phyloP scores from a whole-genome alignment of 805 yeast species.

The Blastobotrys muscicola region DNA sequence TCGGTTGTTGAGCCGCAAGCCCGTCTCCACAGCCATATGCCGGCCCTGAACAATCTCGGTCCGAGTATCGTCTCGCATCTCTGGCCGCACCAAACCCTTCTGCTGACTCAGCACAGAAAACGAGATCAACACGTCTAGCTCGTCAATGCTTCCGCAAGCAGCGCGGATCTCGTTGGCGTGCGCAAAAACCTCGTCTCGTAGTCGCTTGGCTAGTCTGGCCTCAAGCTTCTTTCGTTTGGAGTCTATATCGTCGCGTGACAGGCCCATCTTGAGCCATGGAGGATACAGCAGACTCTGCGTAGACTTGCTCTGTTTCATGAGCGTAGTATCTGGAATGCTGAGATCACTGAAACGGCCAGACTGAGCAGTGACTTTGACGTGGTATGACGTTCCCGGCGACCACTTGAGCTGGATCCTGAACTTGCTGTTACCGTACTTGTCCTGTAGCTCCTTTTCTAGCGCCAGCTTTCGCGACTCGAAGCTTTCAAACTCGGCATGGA shows the following conservation, averaged over 20 bases:
- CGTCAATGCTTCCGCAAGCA: conserved; percentile 46
- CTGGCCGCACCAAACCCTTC: conserved; percentile 56
- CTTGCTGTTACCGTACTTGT: conserved; percentile 4
- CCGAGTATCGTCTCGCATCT: conserved; percentile 38
- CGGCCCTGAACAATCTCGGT: conserved; percentile 57
- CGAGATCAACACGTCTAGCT: conserved; percentile 61
- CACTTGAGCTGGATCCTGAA: conserved; percentile 29
- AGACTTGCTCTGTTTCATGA: conserved; percentile 32
- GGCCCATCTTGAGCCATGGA: conserved; percentile 48
- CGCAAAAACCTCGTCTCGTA: conserved; percentile 39
- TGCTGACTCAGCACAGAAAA: conserved; percentile 69
- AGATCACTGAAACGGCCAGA: too few species aligned
- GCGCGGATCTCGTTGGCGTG: conserved; percentile 39
- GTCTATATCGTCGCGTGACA: conserved; percentile 35
- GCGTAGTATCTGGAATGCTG: too few species aligned
- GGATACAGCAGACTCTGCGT: conserved; percentile 37
- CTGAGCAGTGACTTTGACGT: conserved; percentile 35
- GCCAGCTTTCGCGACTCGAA: conserved; percentile 20
- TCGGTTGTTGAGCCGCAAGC: conserved; percentile 40
- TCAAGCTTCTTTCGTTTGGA: conserved; percentile 50
- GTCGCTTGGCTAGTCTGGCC: conserved; percentile 36
- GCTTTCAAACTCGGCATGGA: conserved; percentile 22
- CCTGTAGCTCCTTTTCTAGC: conserved; percentile 11
- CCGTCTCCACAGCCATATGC: conserved; percentile 80
- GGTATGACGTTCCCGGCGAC: conserved; percentile 37